Evolutionary conservation across 2,329 filamentous ascomycete species (phyloP).

Genomic region (Rutstroemia sydowiana): DNA sequence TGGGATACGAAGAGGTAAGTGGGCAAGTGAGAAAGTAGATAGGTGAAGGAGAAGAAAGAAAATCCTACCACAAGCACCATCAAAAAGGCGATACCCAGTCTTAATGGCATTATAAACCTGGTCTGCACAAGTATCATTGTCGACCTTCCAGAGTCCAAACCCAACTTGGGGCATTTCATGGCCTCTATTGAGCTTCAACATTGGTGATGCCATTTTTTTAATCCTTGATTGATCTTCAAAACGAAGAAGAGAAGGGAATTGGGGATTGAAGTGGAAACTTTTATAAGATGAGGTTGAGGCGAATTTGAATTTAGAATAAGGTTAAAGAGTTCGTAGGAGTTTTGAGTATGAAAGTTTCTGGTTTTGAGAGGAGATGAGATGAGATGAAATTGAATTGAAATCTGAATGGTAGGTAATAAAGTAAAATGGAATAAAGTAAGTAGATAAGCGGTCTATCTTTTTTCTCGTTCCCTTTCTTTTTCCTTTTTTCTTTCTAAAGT

Average conservation of each 20-base stretch:
- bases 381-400: neutral
- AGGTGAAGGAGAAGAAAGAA: neutral
- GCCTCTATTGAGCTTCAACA: conserved; percentile 40
- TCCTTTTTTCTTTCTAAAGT: too few species aligned
- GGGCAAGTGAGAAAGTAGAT: neutral
- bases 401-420: too few species aligned
- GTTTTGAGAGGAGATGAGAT: neutral
- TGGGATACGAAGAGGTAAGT: neutral
- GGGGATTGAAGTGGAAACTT: too few species aligned
- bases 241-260: too few species aligned
- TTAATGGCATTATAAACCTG: conserved; percentile 63
- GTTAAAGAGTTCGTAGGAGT: too few species aligned
- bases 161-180: conserved; percentile 53
- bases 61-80: conserved; percentile 48
- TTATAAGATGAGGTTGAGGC: too few species aligned
- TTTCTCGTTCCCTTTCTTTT: too few species aligned
- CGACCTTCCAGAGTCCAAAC: conserved; percentile 65
- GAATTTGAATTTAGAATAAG: too few species aligned
- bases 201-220: conserved; percentile 30
- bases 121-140: conserved; percentile 53
- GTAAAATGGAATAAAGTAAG: too few species aligned
- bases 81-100: conserved; percentile 52
- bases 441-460: too few species aligned
- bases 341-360: too few species aligned
- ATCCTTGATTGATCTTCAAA: too few species aligned